These are phyloP conservation scores for Suhomyces vadensis DNA, from an alignment of 805 yeast genomes.

Conservation along the genomic window DNA sequence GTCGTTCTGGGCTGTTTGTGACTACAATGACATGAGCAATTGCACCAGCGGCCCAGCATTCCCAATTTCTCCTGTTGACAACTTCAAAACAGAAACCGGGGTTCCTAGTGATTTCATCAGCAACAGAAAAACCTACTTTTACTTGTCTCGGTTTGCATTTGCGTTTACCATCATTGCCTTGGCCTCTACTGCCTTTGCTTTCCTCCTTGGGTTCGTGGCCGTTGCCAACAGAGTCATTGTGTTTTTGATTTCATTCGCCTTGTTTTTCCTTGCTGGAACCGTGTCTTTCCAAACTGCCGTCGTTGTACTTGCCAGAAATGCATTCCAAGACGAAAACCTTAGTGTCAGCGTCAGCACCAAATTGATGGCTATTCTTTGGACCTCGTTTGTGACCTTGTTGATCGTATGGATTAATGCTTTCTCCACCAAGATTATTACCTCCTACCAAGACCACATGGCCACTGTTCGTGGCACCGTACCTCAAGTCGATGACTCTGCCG, in stretches of 20 bases:
- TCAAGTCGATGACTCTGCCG: constrained; percentile 19
- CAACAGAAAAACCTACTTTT: constrained; percentile 56
- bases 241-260: constrained; percentile 51
- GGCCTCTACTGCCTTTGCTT: constrained; percentile 62
- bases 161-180: constrained; percentile 46
- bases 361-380: constrained; percentile 69
- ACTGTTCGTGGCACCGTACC: constrained; percentile 28
- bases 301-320: constrained; percentile 69
- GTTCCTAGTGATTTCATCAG: constrained; percentile 55
- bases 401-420: constrained; percentile 54
- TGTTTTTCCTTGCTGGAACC: constrained; percentile 58
- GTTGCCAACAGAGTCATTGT: constrained; percentile 52
- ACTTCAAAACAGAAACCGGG: constrained; percentile 54
- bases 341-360: constrained; percentile 55
- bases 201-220: constrained; percentile 60
- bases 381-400: constrained; percentile 55
- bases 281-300: constrained; percentile 76
- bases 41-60: constrained; percentile 67
- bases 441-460: constrained; percentile 53
- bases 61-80: constrained; percentile 79
- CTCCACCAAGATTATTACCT: constrained; percentile 47
- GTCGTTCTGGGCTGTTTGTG: constrained; percentile 79
- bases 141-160: constrained; percentile 53
- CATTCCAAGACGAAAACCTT: constrained; percentile 53
- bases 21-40: constrained; percentile 54